Conservation (phyloP, 2,329 filamentous ascomycete genomes). For the Calonectria hawksworthii region DNA sequence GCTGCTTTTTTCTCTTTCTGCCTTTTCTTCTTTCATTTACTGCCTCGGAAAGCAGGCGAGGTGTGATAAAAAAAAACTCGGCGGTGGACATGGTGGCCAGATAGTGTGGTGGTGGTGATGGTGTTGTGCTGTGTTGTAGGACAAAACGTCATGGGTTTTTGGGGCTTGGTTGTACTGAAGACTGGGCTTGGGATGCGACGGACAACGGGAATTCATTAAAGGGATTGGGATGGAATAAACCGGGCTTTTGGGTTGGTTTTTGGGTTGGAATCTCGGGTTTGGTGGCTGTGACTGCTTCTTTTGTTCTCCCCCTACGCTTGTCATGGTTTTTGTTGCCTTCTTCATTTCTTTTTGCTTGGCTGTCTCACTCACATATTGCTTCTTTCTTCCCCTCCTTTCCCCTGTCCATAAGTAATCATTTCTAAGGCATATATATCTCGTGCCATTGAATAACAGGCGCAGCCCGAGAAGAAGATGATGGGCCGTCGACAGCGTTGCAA, state of each 20-base stretch:
- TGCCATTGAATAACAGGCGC: conserved; percentile 32
- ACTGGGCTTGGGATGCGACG: conserved; percentile 12
- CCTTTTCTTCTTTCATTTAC: background rate
- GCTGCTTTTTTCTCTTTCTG: background rate
- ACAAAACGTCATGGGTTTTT: background rate
- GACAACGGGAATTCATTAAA: background rate
- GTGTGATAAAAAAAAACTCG: background rate
- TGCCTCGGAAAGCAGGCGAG: background rate
- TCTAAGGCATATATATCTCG: conserved; percentile 27
- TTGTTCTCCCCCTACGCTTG: background rate
- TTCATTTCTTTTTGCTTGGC: conserved; percentile 3
- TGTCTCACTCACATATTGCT: background rate
- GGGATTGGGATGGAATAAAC: conserved; percentile 9
- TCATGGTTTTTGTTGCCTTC: conserved; percentile 9
- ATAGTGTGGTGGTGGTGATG: no score
- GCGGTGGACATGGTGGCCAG: background rate
- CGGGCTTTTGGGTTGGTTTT: conserved; percentile 11
- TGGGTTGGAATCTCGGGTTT: conserved; percentile 23
- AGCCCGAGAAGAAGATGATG: conserved; percentile 31
- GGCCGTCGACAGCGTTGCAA: background rate
- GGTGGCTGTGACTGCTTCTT: conserved; percentile 34
- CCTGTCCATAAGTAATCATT: conserved; percentile 35
- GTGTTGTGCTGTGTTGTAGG: background rate
- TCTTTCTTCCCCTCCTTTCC: background rate
- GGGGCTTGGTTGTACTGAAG: conserved; percentile 12